Percentiles rank a stretch among this genome's conserved stretches.
Evolutionary conservation across 2,329 filamentous ascomycete species (phyloP).

Genomic region (Dactylellina drechsleri): DNA sequence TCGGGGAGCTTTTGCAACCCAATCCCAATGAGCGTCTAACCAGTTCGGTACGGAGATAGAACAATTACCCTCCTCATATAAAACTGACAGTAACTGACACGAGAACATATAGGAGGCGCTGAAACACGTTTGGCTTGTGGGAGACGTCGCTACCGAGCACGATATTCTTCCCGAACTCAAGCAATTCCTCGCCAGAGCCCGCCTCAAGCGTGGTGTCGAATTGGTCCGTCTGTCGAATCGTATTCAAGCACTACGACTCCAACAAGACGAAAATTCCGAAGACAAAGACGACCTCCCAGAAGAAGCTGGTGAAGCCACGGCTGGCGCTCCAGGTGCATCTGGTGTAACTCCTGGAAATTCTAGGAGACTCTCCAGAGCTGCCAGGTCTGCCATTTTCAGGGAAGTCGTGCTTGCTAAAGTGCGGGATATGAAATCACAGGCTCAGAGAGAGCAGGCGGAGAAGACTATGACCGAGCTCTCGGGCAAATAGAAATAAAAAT

Average conservation of each 20-base stretch:
- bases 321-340: constrained; percentile 64
- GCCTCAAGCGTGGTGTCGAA: constrained; percentile 91
- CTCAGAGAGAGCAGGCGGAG: constrained; percentile 74
- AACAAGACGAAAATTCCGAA: constrained; percentile 76
- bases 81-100: constrained; percentile 15
- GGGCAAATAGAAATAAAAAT: constrained; percentile 15
- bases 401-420: constrained; percentile 96
- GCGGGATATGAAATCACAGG: constrained; percentile 86
- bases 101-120: constrained; percentile 72
- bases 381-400: constrained; percentile 78
- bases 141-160: constrained; percentile 91
- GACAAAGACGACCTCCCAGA: constrained; percentile 79
- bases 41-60: constrained; percentile 71
- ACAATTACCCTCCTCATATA: constrained; percentile 19
- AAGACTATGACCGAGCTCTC: constrained; percentile 59
- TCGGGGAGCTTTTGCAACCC: constrained; percentile 80
- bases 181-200: constrained; percentile 89
- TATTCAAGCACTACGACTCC: constrained; percentile 92
- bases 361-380: constrained; percentile 67
- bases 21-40: constrained; percentile 79
- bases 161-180: constrained; percentile 97
- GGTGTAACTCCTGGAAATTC: constrained; percentile 65
- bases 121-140: constrained; percentile 86
- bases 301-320: constrained; percentile 70
- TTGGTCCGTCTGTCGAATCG: constrained; percentile 95